Base-by-base conservation (phyloP, 179 eudicot genomes). In the Kewa caespitosa region DNA sequence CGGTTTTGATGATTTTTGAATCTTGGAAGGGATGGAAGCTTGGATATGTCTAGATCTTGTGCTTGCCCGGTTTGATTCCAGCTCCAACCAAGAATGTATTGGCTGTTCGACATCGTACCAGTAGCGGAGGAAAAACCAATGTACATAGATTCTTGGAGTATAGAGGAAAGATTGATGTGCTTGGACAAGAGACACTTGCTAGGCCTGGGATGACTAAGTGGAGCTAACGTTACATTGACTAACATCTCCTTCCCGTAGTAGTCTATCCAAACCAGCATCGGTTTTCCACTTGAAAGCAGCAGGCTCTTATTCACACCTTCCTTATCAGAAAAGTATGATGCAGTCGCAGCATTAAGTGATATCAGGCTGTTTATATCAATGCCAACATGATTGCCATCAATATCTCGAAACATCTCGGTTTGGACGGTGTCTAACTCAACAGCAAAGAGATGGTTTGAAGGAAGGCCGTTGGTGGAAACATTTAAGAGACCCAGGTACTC, bases 251-350 rank as follows among this genome's bases (percentile, higher is more conserved):
- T 60, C 31, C 74, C 86, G 39, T 86, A 74, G 27, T 81, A 84
- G 23, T 86, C 89, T 12, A 86, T 73, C 88, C 86, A 85, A 50
- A 81, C 84, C 25, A 83, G 86, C 67, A 81, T 76, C 18, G 67
- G 79, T n/a, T 83, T 66, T 1, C 83, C 70, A 62, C 85, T 76
- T 0, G 72, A 75, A 20, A 85, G 76, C 38, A 70, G 41, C 72
- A 85, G 61, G 33, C 20, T 72, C 68, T 70, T 12, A 8, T 73
- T 77, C 30, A 62, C 73, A 1, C 50, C 32, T 9, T 34, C 43
- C 5, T 38, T 38, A 22, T 70, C 74, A 6, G 39, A 72, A 33
- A 62, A 25, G 39, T 79, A 81, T 32, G 23, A 14, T n/a, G 81
- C 88, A 52, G 72, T 1, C 33, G 66, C 66, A 27, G 78, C 42